These are phyloP conservation scores for Beauveria pseudobassiana DNA, from an alignment of 2,329 filamentous ascomycete species.

Conservation along the genomic window DNA sequence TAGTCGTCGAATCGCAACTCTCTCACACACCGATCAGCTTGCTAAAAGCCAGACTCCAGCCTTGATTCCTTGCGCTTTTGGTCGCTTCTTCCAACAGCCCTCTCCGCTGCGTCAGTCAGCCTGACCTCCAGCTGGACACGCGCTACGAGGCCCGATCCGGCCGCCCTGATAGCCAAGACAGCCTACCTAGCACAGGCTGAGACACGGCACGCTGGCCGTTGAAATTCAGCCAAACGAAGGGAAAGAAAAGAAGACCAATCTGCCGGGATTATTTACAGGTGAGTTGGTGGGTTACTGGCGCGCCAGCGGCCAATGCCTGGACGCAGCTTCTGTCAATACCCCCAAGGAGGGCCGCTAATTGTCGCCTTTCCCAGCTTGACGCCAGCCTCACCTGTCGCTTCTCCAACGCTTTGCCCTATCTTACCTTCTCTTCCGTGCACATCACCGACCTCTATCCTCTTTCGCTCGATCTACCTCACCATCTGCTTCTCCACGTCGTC, in stretches of 20 bases:
- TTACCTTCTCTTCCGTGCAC: neutral
- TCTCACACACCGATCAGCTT: neutral
- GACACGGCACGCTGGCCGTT: neutral
- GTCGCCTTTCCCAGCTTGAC: conserved; percentile 2
- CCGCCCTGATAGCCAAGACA: neutral
- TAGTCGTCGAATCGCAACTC: neutral
- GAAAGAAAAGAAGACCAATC: neutral
- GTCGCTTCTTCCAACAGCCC: neutral
- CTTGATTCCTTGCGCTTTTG: too few species aligned
- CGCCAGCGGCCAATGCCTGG: neutral
- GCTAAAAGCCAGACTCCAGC: neutral
- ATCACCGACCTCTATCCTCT: neutral
- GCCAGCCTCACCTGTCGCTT: neutral
- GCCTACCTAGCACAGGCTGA: neutral
- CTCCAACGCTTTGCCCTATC: neutral
- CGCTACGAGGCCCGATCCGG: conserved; percentile 9
- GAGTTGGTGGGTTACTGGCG: neutral
- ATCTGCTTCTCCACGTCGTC: neutral
- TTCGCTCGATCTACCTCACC: neutral
- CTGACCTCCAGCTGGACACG: conserved; percentile 4
- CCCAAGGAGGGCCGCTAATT: neutral
- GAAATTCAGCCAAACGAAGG: neutral
- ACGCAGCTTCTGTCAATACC: neutral
- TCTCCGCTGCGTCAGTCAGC: conserved; percentile 1
- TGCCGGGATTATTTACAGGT: neutral